A percentile compares a stretch with the other conserved stretches of the same genome.
Conservation (phyloP, 345 rosid species). For the Rhizophora apiculata region DNA sequence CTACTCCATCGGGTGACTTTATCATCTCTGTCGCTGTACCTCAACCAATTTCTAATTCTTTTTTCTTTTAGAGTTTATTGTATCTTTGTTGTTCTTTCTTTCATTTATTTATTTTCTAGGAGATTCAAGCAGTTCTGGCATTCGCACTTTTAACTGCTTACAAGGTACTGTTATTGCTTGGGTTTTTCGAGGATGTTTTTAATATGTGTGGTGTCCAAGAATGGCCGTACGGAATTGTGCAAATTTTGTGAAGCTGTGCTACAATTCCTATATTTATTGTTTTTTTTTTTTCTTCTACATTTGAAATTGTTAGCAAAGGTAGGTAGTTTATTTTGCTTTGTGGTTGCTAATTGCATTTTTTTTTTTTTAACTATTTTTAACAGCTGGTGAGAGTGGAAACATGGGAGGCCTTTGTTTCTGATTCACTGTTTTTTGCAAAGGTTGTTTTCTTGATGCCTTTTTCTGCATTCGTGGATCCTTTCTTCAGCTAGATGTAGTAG, state of each 20-base stretch:
- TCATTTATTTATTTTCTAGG: conserved; percentile 38
- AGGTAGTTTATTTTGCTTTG: background rate
- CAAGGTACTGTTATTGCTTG: conserved; percentile 42
- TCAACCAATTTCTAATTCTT: background rate
- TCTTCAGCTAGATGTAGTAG: too few species aligned
- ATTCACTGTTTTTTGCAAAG: conserved; percentile 68
- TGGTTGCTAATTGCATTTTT: background rate
- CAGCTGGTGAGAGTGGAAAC: conserved; percentile 71
- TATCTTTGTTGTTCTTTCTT: background rate
- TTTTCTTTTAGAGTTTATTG: background rate
- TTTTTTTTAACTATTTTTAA: conserved; percentile 3
- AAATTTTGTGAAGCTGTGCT: too few species aligned
- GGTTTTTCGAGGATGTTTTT: background rate
- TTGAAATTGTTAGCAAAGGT: background rate
- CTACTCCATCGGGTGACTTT: conserved; percentile 49
- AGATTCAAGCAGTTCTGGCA: conserved; percentile 76
- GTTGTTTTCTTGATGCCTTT: conserved; percentile 18
- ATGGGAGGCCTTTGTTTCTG: conserved; percentile 71
- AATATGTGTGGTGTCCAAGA: background rate
- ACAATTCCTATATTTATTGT: background rate
- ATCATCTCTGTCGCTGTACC: background rate
- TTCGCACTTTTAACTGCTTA: conserved; percentile 46
- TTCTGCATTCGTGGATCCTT: too few species aligned
- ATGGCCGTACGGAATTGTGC: too few species aligned
- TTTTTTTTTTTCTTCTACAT: background rate